Evolutionary conservation across 495 filamentous ascomycete genomes (phyloP).

Genomic region (Cladorrhinum samala): DNA sequence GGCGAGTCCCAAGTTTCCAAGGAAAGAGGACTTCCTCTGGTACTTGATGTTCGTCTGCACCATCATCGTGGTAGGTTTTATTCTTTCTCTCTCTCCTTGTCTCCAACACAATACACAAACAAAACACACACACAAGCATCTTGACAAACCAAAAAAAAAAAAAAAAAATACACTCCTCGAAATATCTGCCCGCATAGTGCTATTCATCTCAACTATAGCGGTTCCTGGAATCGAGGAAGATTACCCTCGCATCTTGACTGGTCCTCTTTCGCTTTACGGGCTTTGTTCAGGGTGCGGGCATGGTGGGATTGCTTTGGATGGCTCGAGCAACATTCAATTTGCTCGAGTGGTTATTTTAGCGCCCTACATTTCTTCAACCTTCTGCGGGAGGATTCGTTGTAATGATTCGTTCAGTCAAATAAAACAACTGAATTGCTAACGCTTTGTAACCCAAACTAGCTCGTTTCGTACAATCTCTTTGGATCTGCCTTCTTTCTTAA

Average conservation of each 20-base stretch:
- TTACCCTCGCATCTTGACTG: conserved; percentile 72
- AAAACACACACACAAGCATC: conserved; percentile 56
- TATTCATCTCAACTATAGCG: conserved; percentile 67
- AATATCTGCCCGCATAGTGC: conserved; percentile 93
- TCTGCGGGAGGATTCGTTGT: not conserved
- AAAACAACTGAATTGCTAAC: conserved; percentile 15
- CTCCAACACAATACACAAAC: conserved; percentile 6
- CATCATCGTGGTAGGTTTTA: conserved; percentile 41
- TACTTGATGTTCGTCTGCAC: conserved; percentile 39
- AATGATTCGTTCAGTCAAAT: not conserved
- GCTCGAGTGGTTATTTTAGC: conserved; percentile 68
- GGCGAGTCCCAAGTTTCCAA: conserved; percentile 34
- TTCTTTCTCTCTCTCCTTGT: conserved; percentile 8
- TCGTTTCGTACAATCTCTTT: conserved; percentile 44
- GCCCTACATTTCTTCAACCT: conserved; percentile 72
- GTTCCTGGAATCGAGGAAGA: conserved; percentile 99
- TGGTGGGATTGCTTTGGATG: conserved; percentile 90
- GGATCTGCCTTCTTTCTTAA: conserved; percentile 47
- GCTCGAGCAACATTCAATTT: conserved; percentile 58
- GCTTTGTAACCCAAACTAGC: conserved; percentile 25
- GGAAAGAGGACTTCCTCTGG: conserved; percentile 44
- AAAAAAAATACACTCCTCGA: conserved; percentile 50
- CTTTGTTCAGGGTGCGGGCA: conserved; percentile 69
- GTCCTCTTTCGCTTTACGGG: conserved; percentile 75
- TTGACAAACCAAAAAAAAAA: too few species aligned